Evolutionary conservation across 352 stramenopile genomes (phyloP).

Genomic region (Nothophytophthora sp.): DNA sequence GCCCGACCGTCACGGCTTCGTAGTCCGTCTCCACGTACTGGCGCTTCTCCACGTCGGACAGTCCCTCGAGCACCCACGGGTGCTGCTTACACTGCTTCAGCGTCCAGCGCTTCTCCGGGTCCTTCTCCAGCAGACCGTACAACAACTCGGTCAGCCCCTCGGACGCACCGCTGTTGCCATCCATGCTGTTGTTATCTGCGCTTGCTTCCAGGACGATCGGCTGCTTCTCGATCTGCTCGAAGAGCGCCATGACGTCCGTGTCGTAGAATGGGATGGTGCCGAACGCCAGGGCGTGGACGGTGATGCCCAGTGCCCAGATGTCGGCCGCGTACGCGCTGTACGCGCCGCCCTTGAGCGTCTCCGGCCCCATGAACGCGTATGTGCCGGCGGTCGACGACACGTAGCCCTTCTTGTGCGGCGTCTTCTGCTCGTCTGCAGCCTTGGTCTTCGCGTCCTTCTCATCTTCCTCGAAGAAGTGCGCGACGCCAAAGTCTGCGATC

Average conservation of each 20-base stretch:
- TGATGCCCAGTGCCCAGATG: slow-evolving; percentile 88
- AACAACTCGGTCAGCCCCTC: slow-evolving; percentile 50
- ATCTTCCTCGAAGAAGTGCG: slow-evolving; percentile 80
- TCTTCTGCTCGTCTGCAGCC: neutral
- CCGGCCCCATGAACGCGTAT: slow-evolving; percentile 85
- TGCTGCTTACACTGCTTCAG: slow-evolving; percentile 73
- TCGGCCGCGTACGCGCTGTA: slow-evolving; percentile 86
- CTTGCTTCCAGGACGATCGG: slow-evolving; percentile 38
- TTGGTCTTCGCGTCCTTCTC: slow-evolving; percentile 27
- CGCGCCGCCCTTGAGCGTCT: slow-evolving; percentile 77
- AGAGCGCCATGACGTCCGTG: slow-evolving; percentile 76
- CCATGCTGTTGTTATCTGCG: slow-evolving; percentile 25
- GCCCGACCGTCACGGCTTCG: slow-evolving; percentile 57
- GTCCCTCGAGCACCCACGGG: slow-evolving; percentile 60
- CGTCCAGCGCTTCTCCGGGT: slow-evolving; percentile 69
- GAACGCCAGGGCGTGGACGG: slow-evolving; percentile 79
- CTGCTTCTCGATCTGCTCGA: slow-evolving; percentile 80
- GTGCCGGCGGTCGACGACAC: slow-evolving; percentile 81
- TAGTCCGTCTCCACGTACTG: slow-evolving; percentile 53
- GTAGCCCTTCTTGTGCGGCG: slow-evolving; percentile 65
- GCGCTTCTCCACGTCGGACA: slow-evolving; percentile 35
- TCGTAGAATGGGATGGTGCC: slow-evolving; percentile 86
- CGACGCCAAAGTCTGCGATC: slow-evolving; percentile 87
- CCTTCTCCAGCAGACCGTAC: slow-evolving; percentile 69
- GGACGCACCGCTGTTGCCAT: slow-evolving; percentile 24